These are phyloP conservation scores for Suzukiozyma palmioleophila DNA, from an alignment of 1,139 yeast genomes.

Conservation along the genomic window DNA sequence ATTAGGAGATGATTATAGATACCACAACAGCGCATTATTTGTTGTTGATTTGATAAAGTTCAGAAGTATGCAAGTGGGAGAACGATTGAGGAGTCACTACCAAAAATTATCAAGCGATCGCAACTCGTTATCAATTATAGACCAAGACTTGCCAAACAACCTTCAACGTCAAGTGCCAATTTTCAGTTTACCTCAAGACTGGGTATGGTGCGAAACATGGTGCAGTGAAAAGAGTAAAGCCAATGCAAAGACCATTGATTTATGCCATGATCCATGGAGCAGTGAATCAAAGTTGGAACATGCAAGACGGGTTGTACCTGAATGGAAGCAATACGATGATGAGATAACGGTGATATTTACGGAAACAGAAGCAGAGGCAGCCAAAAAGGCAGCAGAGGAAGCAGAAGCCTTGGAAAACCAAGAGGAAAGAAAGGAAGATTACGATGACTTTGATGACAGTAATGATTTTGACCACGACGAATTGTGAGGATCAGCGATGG, in stretches of 20 bases:
- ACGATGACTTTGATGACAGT: slow-evolving; percentile 1
- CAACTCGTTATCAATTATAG: slow-evolving; percentile 72
- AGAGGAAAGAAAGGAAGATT: slow-evolving; percentile 1
- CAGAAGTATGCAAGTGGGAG: slow-evolving; percentile 70
- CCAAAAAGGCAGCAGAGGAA: background rate
- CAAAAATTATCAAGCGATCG: slow-evolving; percentile 80
- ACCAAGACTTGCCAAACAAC: slow-evolving; percentile 89
- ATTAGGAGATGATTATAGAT: slow-evolving; percentile 53
- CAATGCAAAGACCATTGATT: slow-evolving; percentile 72
- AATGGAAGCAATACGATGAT: slow-evolving; percentile 65
- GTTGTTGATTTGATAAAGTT: slow-evolving; percentile 72
- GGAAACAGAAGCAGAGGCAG: background rate
- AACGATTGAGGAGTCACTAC: slow-evolving; percentile 77
- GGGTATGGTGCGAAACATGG: slow-evolving; percentile 97
- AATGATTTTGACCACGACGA: slow-evolving; percentile 10
- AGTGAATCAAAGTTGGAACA: slow-evolving; percentile 72
- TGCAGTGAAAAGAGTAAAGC: slow-evolving; percentile 61
- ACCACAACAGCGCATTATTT: slow-evolving; percentile 83
- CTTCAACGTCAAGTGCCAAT: slow-evolving; percentile 67
- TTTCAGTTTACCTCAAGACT: slow-evolving; percentile 70
- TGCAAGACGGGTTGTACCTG: slow-evolving; percentile 73
- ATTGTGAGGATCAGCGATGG: slow-evolving; percentile 3
- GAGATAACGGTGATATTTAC: slow-evolving; percentile 26
- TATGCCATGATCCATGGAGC: slow-evolving; percentile 79
- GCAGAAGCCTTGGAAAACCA: background rate